phyloP scores from a whole-genome alignment of 352 stramenopile genomes.

The Phytophthora syringae region DNA sequence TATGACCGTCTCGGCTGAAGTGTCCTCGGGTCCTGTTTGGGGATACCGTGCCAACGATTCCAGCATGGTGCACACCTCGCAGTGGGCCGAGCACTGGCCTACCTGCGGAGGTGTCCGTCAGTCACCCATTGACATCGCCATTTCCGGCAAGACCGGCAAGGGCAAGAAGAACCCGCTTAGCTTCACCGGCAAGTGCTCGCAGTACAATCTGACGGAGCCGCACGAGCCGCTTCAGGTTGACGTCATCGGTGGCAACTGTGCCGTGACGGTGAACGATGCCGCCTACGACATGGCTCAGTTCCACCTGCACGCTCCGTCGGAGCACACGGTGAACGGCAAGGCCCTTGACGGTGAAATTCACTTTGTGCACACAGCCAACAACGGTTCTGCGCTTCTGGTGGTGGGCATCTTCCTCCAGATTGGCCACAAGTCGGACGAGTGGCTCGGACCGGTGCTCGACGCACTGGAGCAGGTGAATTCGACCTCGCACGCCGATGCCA shows the following conservation, averaged over 20 bases:
- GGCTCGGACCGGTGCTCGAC: conserved; percentile 33
- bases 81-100: conserved; percentile 32
- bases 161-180: conserved; percentile 3
- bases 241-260: conserved; percentile 17
- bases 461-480: conserved; percentile 28
- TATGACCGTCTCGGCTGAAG: conserved; percentile 8
- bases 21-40: conserved; percentile 14
- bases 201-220: conserved; percentile 33
- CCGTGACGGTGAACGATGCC: conserved; percentile 4
- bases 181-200: conserved; percentile 8
- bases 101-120: conserved; percentile 30
- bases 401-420: conserved; percentile 41
- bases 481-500: not conserved
- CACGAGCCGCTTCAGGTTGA: conserved; percentile 29
- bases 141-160: conserved; percentile 1
- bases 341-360: conserved; percentile 41
- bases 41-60: conserved; percentile 29
- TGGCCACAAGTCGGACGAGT: conserved; percentile 25
- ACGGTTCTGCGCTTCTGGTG: conserved; percentile 36
- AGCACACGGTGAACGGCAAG: conserved; percentile 53
- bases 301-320: conserved; percentile 52
- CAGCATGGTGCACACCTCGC: conserved; percentile 15
- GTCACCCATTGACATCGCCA: conserved; percentile 45
- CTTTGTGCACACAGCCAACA: conserved; percentile 46
- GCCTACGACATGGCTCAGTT: conserved; percentile 46